Conservation (phyloP, 176 grass and related monocot genomes). For the Eragrostis curvula region DNA sequence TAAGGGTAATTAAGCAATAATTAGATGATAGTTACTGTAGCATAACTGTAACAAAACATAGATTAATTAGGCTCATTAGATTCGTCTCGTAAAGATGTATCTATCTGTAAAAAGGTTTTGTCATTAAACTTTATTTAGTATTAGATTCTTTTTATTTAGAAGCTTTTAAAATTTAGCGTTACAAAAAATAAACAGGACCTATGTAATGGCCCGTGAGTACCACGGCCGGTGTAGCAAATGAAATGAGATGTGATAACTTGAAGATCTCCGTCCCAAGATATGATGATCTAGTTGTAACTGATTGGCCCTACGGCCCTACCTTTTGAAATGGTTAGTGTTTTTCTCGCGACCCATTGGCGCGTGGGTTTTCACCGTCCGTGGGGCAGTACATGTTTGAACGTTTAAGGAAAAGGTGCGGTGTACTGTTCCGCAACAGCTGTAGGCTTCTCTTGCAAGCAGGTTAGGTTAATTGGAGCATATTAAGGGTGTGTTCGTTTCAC, state of each 20-base stretch:
- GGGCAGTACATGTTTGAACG: neutral
- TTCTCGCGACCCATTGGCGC: neutral
- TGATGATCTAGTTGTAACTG: neutral
- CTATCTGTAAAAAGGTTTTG: no score
- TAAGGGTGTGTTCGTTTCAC: no score
- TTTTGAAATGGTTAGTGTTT: neutral
- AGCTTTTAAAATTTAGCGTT: no score
- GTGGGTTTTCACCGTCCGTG: no score
- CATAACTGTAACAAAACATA: no score
- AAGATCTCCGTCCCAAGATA: neutral
- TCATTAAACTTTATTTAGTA: no score
- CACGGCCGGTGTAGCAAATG: neutral
- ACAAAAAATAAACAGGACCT: no score
- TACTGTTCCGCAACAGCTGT: neutral
- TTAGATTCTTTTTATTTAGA: no score
- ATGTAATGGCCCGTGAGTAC: neutral
- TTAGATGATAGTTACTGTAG: no score
- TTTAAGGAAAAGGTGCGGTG: neutral
- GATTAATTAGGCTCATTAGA: no score
- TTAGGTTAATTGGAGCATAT: neutral
- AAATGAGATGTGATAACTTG: slow-evolving; percentile 18
- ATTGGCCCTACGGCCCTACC: slow-evolving; percentile 1
- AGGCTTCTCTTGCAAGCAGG: neutral
- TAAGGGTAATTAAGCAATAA: no score
- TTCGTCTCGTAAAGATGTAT: no score